Base-by-base conservation (phyloP, 768 basidiomycete genomes). In the Ramaria sp. region DNA sequence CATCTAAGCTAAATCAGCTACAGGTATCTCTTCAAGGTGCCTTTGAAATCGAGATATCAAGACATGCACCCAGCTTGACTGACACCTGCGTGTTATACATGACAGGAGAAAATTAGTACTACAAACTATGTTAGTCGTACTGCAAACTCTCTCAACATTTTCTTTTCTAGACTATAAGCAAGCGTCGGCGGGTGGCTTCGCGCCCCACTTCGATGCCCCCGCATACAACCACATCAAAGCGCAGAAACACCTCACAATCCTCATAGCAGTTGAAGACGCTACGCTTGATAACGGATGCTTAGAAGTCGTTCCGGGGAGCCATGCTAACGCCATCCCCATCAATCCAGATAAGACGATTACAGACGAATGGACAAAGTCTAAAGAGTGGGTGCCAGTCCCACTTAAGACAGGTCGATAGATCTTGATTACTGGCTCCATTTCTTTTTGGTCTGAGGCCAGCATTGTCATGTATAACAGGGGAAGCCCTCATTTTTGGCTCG, bases 181-280 rank as follows among this genome's bases (percentile, higher is more conserved):
- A 36, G 24, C 61, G 5, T 52, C 51, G 8, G 61, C 58, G 12
- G 61, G 61, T 9, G 61, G 61, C 6, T 61, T 58, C 38, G 61
- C 55, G 37, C 47, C 61, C 25, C 61, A 61, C 44, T 58, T 58
- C 38, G 61, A 61, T 36, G 61, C 61, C 3, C 45, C 49, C 50
- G 56, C 61, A 18, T 61, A 61, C 54, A 56, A 55, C 30, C 61
- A 61, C 42, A 50, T 60, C 38, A 53, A 57, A 13, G 52, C 61
- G 8, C 43, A 43, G 18, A 58, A 58, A 42, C 57, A 60, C 37
- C 58, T 39, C 22, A 22, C 24, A 9, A 28, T 36, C 13, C 24
- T 59, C 2, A 52, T 60, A 34, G 43, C 58, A 5, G 57, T 61
- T 41, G 59, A 61, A 32, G 39, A 51, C 25, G 57, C 57, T 27